phyloP scores from a whole-genome alignment of 2,329 filamentous ascomycete genomes.

The Stagonosporopsis chrysanthemi region DNA sequence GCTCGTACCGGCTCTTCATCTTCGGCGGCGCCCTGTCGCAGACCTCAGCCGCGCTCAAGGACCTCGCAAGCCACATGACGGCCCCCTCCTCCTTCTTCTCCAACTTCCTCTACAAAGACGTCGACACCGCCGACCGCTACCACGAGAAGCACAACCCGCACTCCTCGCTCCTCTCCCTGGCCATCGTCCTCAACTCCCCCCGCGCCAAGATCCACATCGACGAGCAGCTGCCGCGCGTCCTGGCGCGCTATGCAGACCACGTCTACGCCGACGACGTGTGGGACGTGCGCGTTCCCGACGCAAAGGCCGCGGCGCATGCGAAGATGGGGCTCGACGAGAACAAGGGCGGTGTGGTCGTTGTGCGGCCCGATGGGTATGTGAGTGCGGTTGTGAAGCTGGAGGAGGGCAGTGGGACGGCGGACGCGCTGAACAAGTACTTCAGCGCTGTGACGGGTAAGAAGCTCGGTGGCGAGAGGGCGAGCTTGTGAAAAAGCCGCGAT shows the following conservation, averaged over 20 bases:
- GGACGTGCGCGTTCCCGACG: slow-evolving; percentile 73
- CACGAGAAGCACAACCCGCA: slow-evolving; percentile 88
- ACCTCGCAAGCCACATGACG: slow-evolving; percentile 71
- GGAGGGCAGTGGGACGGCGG: slow-evolving; percentile 79
- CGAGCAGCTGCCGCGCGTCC: slow-evolving; percentile 71
- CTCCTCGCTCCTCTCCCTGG: slow-evolving; percentile 80
- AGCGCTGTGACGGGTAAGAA: slow-evolving; percentile 72
- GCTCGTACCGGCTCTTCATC: slow-evolving; percentile 84
- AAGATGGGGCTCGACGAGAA: slow-evolving; percentile 84
- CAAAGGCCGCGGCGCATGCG: slow-evolving; percentile 77
- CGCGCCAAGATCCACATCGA: slow-evolving; percentile 76
- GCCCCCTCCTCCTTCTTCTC: slow-evolving; percentile 76
- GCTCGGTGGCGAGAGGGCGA: slow-evolving; percentile 49
- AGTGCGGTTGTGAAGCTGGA: slow-evolving; percentile 76
- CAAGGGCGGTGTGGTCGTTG: slow-evolving; percentile 79
- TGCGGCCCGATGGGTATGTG: slow-evolving; percentile 87
- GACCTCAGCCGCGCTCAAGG: slow-evolving; percentile 70
- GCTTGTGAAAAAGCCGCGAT: slow-evolving; percentile 34
- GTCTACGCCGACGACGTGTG: slow-evolving; percentile 86
- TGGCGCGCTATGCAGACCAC: slow-evolving; percentile 80
- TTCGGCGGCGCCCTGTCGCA: slow-evolving; percentile 74
- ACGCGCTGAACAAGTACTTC: slow-evolving; percentile 88
- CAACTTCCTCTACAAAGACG: slow-evolving; percentile 68
- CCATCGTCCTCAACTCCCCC: slow-evolving; percentile 74
- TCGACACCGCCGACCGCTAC: slow-evolving; percentile 59